Conservation (phyloP, 345 rosid species). For the Acer campestre region DNA sequence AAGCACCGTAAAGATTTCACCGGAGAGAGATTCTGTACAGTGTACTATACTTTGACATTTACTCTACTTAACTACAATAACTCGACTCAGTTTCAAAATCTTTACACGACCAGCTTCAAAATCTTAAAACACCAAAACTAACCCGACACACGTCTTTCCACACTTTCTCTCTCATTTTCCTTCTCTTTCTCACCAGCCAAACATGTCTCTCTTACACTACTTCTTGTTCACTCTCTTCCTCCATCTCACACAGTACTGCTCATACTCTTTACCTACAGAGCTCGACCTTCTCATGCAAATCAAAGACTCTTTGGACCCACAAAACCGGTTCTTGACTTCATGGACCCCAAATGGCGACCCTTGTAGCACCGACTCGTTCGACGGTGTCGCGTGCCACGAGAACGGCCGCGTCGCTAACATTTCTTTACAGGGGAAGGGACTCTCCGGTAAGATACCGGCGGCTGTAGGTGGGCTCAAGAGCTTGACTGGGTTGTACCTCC, state of each 20-base stretch:
- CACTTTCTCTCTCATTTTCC: conserved; percentile 28
- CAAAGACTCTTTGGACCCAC: conserved; percentile 83
- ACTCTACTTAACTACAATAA: not conserved
- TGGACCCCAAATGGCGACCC: conserved; percentile 66
- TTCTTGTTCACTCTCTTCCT: conserved; percentile 36
- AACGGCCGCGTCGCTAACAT: conserved; percentile 71
- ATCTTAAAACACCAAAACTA: not conserved
- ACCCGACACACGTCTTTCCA: conserved; percentile 23
- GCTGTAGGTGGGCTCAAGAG: conserved; percentile 70
- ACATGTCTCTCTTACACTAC: conserved; percentile 43
- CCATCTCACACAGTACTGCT: conserved; percentile 19
- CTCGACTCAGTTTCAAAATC: not conserved
- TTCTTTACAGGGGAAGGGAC: conserved; percentile 91
- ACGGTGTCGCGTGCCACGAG: conserved; percentile 87
- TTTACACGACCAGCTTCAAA: not conserved
- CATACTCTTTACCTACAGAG: conserved; percentile 56
- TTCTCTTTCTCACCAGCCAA: conserved; percentile 44
- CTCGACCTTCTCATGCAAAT: conserved; percentile 67
- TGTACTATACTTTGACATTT: not conserved
- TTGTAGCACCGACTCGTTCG: conserved; percentile 58
- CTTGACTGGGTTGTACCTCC: conserved; percentile 89
- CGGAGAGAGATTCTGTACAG: not conserved
- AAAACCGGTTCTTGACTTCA: conserved; percentile 62
- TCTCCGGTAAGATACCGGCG: conserved; percentile 71
- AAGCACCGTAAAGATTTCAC: not conserved